Evolutionary conservation across 2,329 filamentous ascomycete genomes (phyloP), one percentile per base, ranked within the genome.

Genomic region (Penicillium vulpinum): DNA sequence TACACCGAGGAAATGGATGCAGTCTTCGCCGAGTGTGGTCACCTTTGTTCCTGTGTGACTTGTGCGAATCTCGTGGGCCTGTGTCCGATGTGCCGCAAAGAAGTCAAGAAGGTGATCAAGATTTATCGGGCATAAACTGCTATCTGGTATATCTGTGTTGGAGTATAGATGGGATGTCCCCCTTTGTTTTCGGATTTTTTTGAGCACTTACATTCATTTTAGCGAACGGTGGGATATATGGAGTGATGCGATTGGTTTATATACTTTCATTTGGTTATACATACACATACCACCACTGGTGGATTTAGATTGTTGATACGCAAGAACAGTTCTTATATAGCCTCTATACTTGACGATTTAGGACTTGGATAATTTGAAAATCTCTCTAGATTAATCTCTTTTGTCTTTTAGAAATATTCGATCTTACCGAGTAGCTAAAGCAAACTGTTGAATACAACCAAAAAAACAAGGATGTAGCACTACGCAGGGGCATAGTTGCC

Each of bases 1-100:
- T 87, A 83, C 70, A 80, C 82, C n/a, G 79, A 81, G 43, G 80
- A 81, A 40, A 82, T 84, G 52, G 82, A 85, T 58, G 81, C 83
- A 5, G 78, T 84, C 7, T 86, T 88, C 67, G 84, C 83, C 62
- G 83, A 85, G 60, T 88, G 85, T 61, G 85, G 85, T 0, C 85
- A 88, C 65, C 82, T 87, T 18, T 81, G 85, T 44, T 81, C 84
- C 4, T 88, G 85, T 61, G 73, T 83, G 56, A 74, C 73, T n/a
- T 88, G 85, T 65, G 85, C 85, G 13, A 77, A 77, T 49, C 78
- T 83, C 66, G 80, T 87, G 29, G 82, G 85, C 54, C 76, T 75
- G 48, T 88, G 85, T 62, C 85, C 85, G 1, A 82, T 87, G 24
- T 88, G 85, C 68, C 76, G 85, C 54, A 82, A 81, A 73, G 76